Evolutionary conservation across 2,329 filamentous ascomycete genomes (phyloP).

Genomic region (Ceratocystiopsis minuta): DNA sequence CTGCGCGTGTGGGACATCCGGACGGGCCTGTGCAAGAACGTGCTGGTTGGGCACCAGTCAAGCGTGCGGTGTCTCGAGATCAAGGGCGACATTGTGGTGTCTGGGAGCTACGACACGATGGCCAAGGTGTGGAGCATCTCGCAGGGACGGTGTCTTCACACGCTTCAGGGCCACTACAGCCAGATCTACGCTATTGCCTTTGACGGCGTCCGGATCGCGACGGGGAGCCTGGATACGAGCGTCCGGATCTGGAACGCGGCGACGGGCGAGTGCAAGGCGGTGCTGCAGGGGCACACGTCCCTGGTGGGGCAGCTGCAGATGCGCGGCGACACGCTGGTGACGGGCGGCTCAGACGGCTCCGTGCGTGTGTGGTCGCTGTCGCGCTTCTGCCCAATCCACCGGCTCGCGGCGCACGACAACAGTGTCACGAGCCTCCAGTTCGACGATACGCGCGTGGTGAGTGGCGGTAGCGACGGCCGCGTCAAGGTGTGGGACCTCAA

Average conservation of each 20-base stretch:
- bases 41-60: conserved; percentile 85
- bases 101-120: conserved; percentile 92
- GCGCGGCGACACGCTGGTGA: conserved; percentile 85
- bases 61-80: conserved; percentile 92
- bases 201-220: conserved; percentile 82
- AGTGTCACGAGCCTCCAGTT: conserved; percentile 96
- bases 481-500: conserved; percentile 98
- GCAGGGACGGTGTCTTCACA: conserved; percentile 79
- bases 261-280: conserved; percentile 69
- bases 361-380: conserved; percentile 92
- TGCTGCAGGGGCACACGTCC: conserved; percentile 91
- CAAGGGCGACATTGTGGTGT: conserved; percentile 92
- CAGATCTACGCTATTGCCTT: conserved; percentile 99
- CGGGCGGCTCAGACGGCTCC: conserved; percentile 87
- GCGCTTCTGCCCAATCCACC: conserved; percentile 80
- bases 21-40: conserved; percentile 74
- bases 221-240: conserved; percentile 88
- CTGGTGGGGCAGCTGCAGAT: conserved; percentile 94
- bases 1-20: conserved; percentile 88
- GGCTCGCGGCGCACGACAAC: conserved; percentile 91
- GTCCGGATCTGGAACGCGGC: conserved; percentile 91
- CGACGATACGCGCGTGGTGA: conserved; percentile 87
- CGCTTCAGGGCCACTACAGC: conserved; percentile 85
- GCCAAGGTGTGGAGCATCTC: conserved; percentile 97
- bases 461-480: conserved; percentile 87